Conservation (phyloP, 2,329 filamentous ascomycete species). For the Ascochyta lentis region DNA sequence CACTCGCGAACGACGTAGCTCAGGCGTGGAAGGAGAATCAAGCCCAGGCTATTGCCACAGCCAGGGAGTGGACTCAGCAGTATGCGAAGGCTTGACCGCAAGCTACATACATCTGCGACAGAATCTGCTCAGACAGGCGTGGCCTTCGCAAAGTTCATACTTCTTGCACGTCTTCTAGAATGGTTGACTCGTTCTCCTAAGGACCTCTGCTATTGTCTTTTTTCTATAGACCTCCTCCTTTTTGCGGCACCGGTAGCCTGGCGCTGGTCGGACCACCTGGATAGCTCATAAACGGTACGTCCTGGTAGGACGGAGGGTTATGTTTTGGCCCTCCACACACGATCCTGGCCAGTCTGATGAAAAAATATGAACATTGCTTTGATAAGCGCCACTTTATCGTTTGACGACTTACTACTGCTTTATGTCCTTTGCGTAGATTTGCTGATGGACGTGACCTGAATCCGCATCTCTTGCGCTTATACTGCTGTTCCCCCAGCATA, state of each 20-base stretch:
- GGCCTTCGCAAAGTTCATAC: not conserved
- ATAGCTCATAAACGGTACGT: conserved; percentile 25
- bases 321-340: conserved; percentile 5
- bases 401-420: not conserved
- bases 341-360: conserved; percentile 21
- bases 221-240: conserved; percentile 22
- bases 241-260: conserved; percentile 22
- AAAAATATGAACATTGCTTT: conserved; percentile 27
- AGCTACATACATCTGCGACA: not conserved
- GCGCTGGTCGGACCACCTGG: conserved; percentile 29
- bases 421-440: not conserved
- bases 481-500: too few species aligned
- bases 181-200: conserved; percentile 1
- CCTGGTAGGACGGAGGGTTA: conserved; percentile 20
- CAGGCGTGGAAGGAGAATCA: conserved; percentile 99
- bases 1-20: conserved; percentile 96
- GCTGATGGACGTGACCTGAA: not conserved
- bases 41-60: conserved; percentile 87
- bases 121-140: not conserved
- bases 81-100: conserved; percentile 63
- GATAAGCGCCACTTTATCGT: not conserved
- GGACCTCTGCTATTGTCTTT: conserved; percentile 4
- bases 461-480: not conserved
- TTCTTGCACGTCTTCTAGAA: not conserved
- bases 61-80: conserved; percentile 87